Evolutionary conservation across 2,329 filamentous ascomycete genomes (phyloP), one percentile per base, ranked within the genome.

Genomic region (Aspergillus sp.): DNA sequence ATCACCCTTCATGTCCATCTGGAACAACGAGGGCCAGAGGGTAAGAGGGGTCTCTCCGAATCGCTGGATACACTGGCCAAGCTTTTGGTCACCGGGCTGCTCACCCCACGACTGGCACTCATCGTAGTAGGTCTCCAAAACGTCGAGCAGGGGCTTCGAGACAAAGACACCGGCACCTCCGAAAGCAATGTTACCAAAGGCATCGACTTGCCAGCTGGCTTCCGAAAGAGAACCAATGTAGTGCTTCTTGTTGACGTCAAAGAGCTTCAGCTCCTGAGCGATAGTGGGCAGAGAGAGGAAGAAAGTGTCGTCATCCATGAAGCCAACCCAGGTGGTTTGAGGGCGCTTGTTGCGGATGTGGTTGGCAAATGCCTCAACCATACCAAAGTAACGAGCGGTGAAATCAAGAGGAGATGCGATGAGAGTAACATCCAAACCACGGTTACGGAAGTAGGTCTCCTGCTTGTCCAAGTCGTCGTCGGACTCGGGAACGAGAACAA

Each of bases 161-260:
- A 71, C 60, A 37, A 71, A 70, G 19, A 70, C 66, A 53, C 68
- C 68, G n/a, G 64, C 68, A 47, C 68, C 68, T 43, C 68, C 68
- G 49, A 71, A 71, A 33, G 64, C 68, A 45, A 70, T 68, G 50
- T 67, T 61, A 27, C 68, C 68, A 48, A 69, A 71, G 32, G 62
- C 68, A 40, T 68, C 64, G 33, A 70, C 65, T 46, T 71, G 67
- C 65, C 65, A 67, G 57, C 60, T 66, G 40, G 67, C 66, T 50
- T 71, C 68, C 2, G 68, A 71, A 27, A 69, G 51, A 39, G 66
- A 59, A 43, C 68, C 68, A 53, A 71, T 69, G 49, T 70, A 71
- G 47, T 70, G 64, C 48, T 64, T 66, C 56, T 69, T 64, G 45
- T 49, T 65, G 26, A 58, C 50, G 43, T 70, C 66, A 19, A 69